Conservation (phyloP, 2,329 filamentous ascomycete genomes). For the Fusarium camptoceras region DNA sequence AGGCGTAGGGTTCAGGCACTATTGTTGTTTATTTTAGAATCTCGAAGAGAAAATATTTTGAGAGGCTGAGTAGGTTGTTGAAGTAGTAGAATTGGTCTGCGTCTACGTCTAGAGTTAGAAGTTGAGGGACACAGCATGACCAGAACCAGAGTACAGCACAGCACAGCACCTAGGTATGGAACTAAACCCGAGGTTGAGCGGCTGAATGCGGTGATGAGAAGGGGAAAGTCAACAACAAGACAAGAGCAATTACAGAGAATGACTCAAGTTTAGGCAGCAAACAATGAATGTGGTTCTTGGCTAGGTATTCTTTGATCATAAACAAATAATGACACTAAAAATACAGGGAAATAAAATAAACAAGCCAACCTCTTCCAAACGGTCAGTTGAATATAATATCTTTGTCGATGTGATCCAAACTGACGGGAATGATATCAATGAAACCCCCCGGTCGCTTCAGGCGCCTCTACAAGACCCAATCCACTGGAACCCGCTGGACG, state of each 20-base stretch:
- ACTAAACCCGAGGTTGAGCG: conserved; percentile 29
- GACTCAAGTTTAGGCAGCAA: conserved; percentile 22
- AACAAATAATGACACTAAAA: neutral
- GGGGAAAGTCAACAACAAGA: conserved; percentile 4
- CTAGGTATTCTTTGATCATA: neutral
- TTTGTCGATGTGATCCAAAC: conserved; percentile 5
- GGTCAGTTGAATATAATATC: neutral
- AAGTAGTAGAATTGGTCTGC: neutral
- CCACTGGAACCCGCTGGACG: conserved; percentile 21
- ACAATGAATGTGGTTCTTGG: neutral
- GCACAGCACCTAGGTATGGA: neutral
- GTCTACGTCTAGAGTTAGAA: neutral
- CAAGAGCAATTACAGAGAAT: conserved; percentile 7
- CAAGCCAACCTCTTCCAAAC: neutral
- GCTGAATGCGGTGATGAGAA: conserved; percentile 13
- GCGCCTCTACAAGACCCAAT: conserved; percentile 15
- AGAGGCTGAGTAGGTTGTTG: neutral
- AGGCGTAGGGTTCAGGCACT: neutral
- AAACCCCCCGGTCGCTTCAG: conserved; percentile 30
- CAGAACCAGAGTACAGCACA: neutral
- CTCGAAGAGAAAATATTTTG: neutral
- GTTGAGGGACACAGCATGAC: conserved; percentile 9
- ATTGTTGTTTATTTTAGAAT: neutral
- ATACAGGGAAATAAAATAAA: neutral
- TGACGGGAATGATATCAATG: conserved; percentile 14